Evolutionary conservation across 345 rosid species (phyloP), one percentile per base, ranked within the genome.

Genomic region (Gossypium ekmanianum): DNA sequence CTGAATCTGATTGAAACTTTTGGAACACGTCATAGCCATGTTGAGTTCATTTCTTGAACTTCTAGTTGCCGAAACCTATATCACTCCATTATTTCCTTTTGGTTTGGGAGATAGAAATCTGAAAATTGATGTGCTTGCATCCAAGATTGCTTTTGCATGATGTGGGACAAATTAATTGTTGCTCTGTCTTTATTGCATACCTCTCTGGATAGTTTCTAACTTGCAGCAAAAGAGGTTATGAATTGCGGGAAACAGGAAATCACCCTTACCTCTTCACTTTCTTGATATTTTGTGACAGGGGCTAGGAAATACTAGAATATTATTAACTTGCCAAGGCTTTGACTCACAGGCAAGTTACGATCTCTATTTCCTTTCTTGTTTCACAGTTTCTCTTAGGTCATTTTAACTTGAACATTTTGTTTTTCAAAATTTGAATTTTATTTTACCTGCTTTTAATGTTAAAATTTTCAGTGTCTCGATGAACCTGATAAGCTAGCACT

Each of bases 401-500:
- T 56, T 51, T 74, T 65, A 67, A 58, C 43, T 51, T 59, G 68
- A 50, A 67, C 44, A 50, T 22, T 61, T 50, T 58, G 24, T 39
- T 41, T 45, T n/a, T 70, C 73, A 9, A 70, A 16, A 3, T 48
- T 17, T 2, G 8, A 52, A 52, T 34, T 54, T 59, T 58, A n/a
- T 50, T 50, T 62, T 50, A 48, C 18, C 61, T 18, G 57, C 43
- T 74, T 51, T 12, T 18, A 22, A 43, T 48, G 57, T 80, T 39
- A 57, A 68, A 68, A 63, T 64, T 83, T 74, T 73, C 80, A 92
- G 97, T 82, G 91, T 84, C 89, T 86, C 76, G 91, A 69, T 80
- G 86, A 80, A 81, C 96, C 97, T 77, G 91, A 88, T 74, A 91
- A 88, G 82, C 79, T 92, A 73, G 92, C 81, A 68, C 77, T 92